Evolutionary conservation across 345 rosid genomes (phyloP).

Genomic region (Barbarea vulgaris): DNA sequence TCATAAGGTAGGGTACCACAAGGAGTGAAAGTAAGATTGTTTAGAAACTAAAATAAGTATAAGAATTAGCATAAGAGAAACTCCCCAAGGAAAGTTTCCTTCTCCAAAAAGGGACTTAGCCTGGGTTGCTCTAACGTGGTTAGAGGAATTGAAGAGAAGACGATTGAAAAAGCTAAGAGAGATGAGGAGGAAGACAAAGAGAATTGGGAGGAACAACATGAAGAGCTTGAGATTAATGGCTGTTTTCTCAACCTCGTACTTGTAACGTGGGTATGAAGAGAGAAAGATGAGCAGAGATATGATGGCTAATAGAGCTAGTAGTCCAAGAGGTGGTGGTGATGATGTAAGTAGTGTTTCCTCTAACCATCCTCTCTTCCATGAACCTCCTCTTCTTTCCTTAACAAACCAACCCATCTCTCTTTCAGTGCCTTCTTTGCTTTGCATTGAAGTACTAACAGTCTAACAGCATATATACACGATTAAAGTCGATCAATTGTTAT

Average conservation of each 20-base stretch:
- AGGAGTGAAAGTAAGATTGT: conserved; percentile 64
- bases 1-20: conserved; percentile 59
- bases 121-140: conserved; percentile 33
- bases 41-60: conserved; percentile 64
- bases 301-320: conserved; percentile 56
- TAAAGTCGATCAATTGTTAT: not conserved
- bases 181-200: conserved; percentile 51
- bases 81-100: conserved; percentile 65
- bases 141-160: conserved; percentile 39
- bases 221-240: conserved; percentile 55
- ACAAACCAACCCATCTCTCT: conserved; percentile 53
- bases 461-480: not conserved
- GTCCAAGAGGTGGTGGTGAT: conserved; percentile 65
- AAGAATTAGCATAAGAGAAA: conserved; percentile 48
- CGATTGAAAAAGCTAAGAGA: conserved; percentile 39
- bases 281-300: conserved; percentile 51
- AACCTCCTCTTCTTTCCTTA: conserved; percentile 61
- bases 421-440: not conserved
- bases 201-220: conserved; percentile 60
- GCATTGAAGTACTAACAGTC: not conserved
- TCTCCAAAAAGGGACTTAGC: conserved; percentile 26
- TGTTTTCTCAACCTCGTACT: conserved; percentile 50
- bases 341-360: conserved; percentile 52
- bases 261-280: conserved; percentile 58
- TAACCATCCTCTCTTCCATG: conserved; percentile 73